Evolutionary conservation across 2,329 filamentous ascomycete species (phyloP), one percentile per base, ranked within the genome.

Genomic region (Trichophyton verrucosum): DNA sequence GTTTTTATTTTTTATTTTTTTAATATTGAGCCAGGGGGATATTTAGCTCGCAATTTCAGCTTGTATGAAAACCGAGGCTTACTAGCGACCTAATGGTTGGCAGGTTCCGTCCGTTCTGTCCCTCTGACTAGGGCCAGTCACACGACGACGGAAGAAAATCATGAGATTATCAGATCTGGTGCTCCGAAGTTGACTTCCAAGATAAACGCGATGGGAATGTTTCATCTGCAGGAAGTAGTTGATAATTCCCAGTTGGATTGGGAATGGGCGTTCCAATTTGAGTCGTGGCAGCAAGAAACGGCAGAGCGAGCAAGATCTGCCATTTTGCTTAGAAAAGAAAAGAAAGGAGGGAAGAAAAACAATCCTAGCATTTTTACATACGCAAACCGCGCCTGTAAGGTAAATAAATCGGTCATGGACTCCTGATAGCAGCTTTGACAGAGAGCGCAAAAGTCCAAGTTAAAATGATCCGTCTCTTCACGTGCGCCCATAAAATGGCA

Each of bases 81-180:
- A 33, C 27, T n/a, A 53, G 49, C 27, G 49, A 53, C 9, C 9
- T 53, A 24, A 53, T 53, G 49, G 27, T 24, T 53, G 49, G 49
- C 27, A 33, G 11, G 6, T 33, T 13, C n/a, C 13, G 30, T 53
- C 49, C 49, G 17, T 17, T 13, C 22, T 33, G 22, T 53, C 49
- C 49, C 27, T 53, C 49, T 53, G 49, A 53, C 49, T 24, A 53
- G 49, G 49, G 55, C 20, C 30, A 38, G 55, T 57, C 55, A 57
- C 55, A 57, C 55, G 55, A 57, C 55, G 30, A 57, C 55, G 30
- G 55, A 57, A 57, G 24, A 17, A 17, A 57, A n/a, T 24, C 15
- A 30, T 51, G 47, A 30, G 22, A 30, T n/a, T 27, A 51, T 53
- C 49, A 30, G 49, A 30, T 53, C 49, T 24, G 27, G 15, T 30